Evolutionary conservation across 2,329 filamentous ascomycete genomes (phyloP).

Genomic region (Cordyceps farinosa): DNA sequence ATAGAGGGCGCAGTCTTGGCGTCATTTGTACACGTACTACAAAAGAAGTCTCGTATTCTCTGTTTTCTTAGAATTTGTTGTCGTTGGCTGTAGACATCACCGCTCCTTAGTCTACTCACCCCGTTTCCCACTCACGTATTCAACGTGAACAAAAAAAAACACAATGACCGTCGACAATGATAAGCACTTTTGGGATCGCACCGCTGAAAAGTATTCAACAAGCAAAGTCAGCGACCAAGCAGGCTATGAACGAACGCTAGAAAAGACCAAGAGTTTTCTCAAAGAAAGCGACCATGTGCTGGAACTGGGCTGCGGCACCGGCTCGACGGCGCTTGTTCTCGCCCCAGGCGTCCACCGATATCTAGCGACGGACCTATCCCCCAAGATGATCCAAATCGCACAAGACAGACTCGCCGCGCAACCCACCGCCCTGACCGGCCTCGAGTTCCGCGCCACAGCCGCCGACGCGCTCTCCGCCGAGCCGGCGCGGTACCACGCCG

Average conservation of each 20-base stretch:
- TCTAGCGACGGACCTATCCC: slow-evolving; percentile 21
- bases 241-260: slow-evolving; percentile 21
- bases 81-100: not conserved
- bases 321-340: slow-evolving; percentile 21
- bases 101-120: not conserved
- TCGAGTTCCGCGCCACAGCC: slow-evolving; percentile 18
- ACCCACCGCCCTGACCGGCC: not conserved
- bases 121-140: not conserved
- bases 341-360: slow-evolving; percentile 15
- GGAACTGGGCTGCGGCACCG: slow-evolving; percentile 23
- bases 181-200: slow-evolving; percentile 19
- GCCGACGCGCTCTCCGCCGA: slow-evolving; percentile 18
- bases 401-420: not conserved
- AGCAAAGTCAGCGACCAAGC: slow-evolving; percentile 18
- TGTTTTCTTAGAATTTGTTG: too few species aligned
- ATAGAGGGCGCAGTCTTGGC: not conserved
- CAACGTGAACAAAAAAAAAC: not conserved
- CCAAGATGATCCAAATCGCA: slow-evolving; percentile 20
- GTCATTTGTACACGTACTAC: not conserved
- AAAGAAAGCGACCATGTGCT: slow-evolving; percentile 19
- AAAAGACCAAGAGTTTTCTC: slow-evolving; percentile 14
- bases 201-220: slow-evolving; percentile 18
- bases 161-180: slow-evolving; percentile 14
- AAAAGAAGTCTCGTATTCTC: too few species aligned
- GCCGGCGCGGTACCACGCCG: slow-evolving; percentile 10